These are phyloP conservation scores for Tillandsia leiboldiana DNA, from an alignment of 176 grass and related monocot genomes.

Conservation along the genomic window DNA sequence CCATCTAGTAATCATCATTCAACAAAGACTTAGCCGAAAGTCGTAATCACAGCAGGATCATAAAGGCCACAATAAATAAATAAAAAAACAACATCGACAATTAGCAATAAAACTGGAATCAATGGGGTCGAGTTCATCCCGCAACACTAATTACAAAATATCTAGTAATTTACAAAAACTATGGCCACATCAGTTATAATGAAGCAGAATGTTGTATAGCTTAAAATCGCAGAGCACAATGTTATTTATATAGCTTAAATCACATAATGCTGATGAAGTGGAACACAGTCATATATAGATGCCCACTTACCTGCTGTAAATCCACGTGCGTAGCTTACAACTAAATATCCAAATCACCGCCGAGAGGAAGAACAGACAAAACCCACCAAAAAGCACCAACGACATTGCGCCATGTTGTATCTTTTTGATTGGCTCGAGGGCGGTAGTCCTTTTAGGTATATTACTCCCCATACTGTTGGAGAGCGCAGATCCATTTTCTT, in stretches of 20 bases:
- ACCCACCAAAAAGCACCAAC: conserved; percentile 57
- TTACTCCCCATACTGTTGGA: neutral
- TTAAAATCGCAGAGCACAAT: neutral
- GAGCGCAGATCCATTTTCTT: conserved; percentile 38
- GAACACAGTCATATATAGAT: neutral
- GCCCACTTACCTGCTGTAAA: conserved; percentile 42
- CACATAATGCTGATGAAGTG: neutral
- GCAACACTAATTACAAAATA: no score
- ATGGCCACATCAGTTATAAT: no score
- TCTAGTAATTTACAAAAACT: no score
- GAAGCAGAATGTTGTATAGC: no score
- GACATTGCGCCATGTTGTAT: conserved; percentile 33
- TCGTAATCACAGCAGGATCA: no score
- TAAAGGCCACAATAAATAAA: no score
- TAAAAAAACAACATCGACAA: no score
- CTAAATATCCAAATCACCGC: conserved; percentile 60
- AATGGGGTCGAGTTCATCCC: no score
- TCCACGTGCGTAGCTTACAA: conserved; percentile 61
- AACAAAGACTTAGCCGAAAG: no score
- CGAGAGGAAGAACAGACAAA: conserved; percentile 65
- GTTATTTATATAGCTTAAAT: neutral
- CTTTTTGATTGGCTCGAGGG: conserved; percentile 36
- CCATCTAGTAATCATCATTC: no score
- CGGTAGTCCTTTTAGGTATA: conserved; percentile 2
- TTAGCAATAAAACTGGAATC: no score